Percentiles rank a stretch among this genome's conserved stretches.
phyloP scores from a whole-genome alignment of 495 filamentous ascomycete genomes.

The Xylaria curta region DNA sequence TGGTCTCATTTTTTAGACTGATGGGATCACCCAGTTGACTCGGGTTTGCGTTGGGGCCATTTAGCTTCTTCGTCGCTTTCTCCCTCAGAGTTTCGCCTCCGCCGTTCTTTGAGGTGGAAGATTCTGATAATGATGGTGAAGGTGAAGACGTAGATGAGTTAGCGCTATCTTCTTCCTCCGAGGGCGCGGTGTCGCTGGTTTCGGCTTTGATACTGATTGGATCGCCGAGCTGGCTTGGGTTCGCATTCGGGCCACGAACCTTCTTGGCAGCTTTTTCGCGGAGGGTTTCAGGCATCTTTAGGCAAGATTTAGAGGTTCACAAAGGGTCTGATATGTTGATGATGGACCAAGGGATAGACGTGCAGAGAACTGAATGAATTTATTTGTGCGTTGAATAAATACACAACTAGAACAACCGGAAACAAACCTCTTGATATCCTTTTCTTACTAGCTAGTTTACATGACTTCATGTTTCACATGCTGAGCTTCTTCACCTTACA shows the following conservation, averaged over 20 bases:
- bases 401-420: neutral
- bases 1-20: conserved; percentile 51
- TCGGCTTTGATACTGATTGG: conserved; percentile 53
- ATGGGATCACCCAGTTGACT: conserved; percentile 50
- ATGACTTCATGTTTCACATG: conserved; percentile 31
- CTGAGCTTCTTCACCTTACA: neutral
- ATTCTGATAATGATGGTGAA: neutral
- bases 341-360: neutral
- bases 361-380: neutral
- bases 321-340: neutral
- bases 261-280: conserved; percentile 47
- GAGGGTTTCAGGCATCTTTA: conserved; percentile 39
- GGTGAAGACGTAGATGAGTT: conserved; percentile 12
- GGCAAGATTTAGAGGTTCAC: neutral
- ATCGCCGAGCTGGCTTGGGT: conserved; percentile 52
- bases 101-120: neutral
- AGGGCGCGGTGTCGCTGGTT: conserved; percentile 38
- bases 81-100: conserved; percentile 34
- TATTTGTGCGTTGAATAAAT: neutral
- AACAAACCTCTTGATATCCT: neutral
- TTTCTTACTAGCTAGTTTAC: conserved; percentile 26
- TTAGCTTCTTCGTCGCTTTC: conserved; percentile 45
- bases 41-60: conserved; percentile 47
- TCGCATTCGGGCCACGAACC: conserved; percentile 44
- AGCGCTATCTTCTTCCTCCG: conserved; percentile 32